Evolutionary conservation across 1,284 basidiomycete genomes (phyloP).

Genomic region (Phlebopus sp.): DNA sequence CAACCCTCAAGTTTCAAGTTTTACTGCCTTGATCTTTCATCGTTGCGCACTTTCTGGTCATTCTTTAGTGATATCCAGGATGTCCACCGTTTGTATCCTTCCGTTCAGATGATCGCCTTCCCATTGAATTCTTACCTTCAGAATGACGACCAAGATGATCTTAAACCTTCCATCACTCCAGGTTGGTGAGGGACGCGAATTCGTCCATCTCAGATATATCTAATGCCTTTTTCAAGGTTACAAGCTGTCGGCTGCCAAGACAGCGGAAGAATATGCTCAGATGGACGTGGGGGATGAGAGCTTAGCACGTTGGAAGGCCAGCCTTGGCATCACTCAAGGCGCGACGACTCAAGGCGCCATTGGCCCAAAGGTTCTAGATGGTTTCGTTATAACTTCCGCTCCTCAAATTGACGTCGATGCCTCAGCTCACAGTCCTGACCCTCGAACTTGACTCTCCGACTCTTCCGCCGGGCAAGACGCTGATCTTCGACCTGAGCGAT

Average conservation of each 20-base stretch:
- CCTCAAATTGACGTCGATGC: constrained; percentile 8
- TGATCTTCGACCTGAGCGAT: constrained; percentile 57
- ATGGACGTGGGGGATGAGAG: constrained; percentile 87
- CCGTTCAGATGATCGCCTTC: not conserved
- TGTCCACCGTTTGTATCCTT: constrained; percentile 40
- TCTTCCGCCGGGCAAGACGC: constrained; percentile 59
- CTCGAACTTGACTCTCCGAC: constrained; percentile 71
- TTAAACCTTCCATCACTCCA: constrained; percentile 60
- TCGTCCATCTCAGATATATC: constrained; percentile 3
- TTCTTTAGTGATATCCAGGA: constrained; percentile 23
- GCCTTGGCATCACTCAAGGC: constrained; percentile 74
- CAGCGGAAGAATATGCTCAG: constrained; percentile 66
- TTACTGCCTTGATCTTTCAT: not conserved
- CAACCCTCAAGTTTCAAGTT: constrained; percentile 15
- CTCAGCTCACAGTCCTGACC: constrained; percentile 63
- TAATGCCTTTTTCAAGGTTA: constrained; percentile 52
- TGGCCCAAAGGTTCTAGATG: constrained; percentile 59
- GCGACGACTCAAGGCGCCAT: constrained; percentile 35
- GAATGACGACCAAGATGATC: constrained; percentile 63
- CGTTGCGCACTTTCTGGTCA: not conserved
- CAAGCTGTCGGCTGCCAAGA: constrained; percentile 65
- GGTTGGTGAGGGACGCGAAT: constrained; percentile 38
- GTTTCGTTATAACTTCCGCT: constrained; percentile 3
- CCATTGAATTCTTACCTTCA: constrained; percentile 25
- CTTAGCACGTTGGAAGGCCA: constrained; percentile 86